phyloP scores from a whole-genome alignment of 2,329 filamentous ascomycete genomes.

The Cladosporium sp. region DNA sequence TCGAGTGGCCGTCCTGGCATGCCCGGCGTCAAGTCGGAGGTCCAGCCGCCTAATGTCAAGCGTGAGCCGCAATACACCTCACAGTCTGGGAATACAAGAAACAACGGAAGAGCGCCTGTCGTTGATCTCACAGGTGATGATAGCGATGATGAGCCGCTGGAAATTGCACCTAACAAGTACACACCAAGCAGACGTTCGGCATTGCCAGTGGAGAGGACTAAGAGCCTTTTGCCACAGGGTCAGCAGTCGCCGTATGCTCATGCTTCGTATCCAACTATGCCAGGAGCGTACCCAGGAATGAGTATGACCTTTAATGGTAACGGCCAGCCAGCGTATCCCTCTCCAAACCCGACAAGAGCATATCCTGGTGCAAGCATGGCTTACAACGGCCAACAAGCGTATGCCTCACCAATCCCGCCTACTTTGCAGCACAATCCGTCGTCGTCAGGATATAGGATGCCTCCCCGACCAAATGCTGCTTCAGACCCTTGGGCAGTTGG shows the following conservation, averaged over 20 bases:
- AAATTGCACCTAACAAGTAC: constrained; percentile 23
- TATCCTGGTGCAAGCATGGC: not conserved
- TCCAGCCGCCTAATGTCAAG: not conserved
- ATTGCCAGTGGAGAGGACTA: not conserved
- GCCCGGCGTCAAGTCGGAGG: not conserved
- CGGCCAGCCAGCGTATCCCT: not conserved
- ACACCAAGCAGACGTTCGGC: constrained; percentile 18
- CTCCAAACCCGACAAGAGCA: not conserved
- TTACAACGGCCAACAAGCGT: not conserved
- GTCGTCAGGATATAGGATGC: not conserved
- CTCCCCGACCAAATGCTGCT: not conserved
- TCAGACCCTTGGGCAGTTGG: not conserved
- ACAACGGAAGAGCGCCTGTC: constrained; percentile 13
- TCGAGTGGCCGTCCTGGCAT: not conserved
- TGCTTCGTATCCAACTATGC: constrained; percentile 18
- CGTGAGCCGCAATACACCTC: not conserved
- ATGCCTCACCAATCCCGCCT: not conserved
- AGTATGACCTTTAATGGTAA: not conserved
- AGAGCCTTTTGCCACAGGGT: not conserved
- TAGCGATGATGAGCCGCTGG: constrained; percentile 27
- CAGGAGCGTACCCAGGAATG: constrained; percentile 19
- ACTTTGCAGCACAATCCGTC: not conserved
- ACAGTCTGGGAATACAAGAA: not conserved
- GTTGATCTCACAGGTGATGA: constrained; percentile 31
- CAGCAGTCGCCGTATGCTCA: not conserved